Evolutionary conservation across 495 filamentous ascomycete genomes (phyloP), one percentile per base, ranked within the genome.

Genomic region (Talaromyces ruber): DNA sequence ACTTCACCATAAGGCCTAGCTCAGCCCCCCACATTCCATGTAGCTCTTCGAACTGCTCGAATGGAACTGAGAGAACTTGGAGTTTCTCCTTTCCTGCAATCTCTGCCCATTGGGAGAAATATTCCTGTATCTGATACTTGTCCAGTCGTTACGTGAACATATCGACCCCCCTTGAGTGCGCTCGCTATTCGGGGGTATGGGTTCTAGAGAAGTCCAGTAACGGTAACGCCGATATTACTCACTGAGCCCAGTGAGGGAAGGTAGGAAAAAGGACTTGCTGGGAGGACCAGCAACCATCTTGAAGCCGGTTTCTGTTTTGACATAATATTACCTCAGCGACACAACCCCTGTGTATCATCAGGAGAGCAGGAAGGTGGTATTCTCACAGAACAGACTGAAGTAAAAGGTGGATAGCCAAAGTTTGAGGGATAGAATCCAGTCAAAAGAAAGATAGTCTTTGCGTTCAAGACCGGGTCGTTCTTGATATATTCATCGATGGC

Each of bases 101-200:
- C 58, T 65, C 54, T 6, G 71, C 70, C 76, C 77, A 82, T 4
- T 58, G 60, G 55, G 71, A 58, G 25, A 81, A 58, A 47, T 80
- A 58, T 4, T 75, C 73, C 2, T 66, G 75, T 0, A 68, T 65
- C 51, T 16, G 51, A 26, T 54, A 54, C 51, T 54, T 28, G 51
- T n/a, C 51, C 51, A 1, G 51, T 54, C 6, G 51, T 54, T 14
- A 54, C 26, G 22, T 54, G 51, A 24, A 54, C 51, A 29, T 54
- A 54, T 28, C 51, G 51, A 54, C 51, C 51, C 7, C 24, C 51
- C 8, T 16, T 53, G 12, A 24, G 14, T 11, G 2, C 4, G 51
- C 22, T 26, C 24, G 51, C 24, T 25, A 11, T 28, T 12, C 16
- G 1, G 51, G 51, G 51, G 24, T 54, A 54, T 54, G 3, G 22